Conservation (phyloP, 768 basidiomycete species). For the Pulveroboletus ravenelii region DNA sequence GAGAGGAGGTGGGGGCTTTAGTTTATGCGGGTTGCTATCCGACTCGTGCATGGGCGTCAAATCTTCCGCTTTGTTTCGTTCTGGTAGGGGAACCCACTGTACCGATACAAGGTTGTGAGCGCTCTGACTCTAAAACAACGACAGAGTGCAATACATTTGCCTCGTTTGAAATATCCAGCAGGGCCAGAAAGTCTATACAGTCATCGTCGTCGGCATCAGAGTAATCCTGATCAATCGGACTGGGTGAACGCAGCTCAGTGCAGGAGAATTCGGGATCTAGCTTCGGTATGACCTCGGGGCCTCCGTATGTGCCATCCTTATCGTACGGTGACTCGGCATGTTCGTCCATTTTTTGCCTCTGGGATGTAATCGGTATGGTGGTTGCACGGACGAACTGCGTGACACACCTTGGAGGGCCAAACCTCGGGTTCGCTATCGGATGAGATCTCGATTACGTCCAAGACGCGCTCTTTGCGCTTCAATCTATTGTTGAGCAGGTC, state of each 20-base stretch:
- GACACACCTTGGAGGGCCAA: constrained; percentile 20
- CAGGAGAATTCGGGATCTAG: constrained; percentile 1
- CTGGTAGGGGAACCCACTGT: constrained; percentile 26
- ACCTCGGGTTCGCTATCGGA: constrained; percentile 30
- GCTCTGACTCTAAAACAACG: not conserved
- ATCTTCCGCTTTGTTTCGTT: constrained; percentile 31
- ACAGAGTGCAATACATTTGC: constrained; percentile 18
- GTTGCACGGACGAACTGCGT: not conserved
- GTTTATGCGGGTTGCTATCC: not conserved
- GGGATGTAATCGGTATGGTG: not conserved
- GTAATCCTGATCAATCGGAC: not conserved
- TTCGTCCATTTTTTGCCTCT: constrained; percentile 21
- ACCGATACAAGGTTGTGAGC: constrained; percentile 4
- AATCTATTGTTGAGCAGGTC: constrained; percentile 10
- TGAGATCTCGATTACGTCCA: constrained; percentile 22
- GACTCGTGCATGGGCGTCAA: constrained; percentile 16
- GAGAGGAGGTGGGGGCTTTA: constrained; percentile 1
- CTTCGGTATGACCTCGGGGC: not conserved
- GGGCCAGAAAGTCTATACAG: constrained; percentile 19
- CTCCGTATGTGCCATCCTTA: not conserved
- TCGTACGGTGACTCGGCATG: not conserved
- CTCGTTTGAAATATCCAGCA: constrained; percentile 31
- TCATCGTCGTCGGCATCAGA: constrained; percentile 20
- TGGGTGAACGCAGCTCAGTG: constrained; percentile 3
- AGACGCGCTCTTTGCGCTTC: constrained; percentile 20